phyloP scores from a whole-genome alignment of 805 yeast genomes.

The Pichia scutulata region DNA sequence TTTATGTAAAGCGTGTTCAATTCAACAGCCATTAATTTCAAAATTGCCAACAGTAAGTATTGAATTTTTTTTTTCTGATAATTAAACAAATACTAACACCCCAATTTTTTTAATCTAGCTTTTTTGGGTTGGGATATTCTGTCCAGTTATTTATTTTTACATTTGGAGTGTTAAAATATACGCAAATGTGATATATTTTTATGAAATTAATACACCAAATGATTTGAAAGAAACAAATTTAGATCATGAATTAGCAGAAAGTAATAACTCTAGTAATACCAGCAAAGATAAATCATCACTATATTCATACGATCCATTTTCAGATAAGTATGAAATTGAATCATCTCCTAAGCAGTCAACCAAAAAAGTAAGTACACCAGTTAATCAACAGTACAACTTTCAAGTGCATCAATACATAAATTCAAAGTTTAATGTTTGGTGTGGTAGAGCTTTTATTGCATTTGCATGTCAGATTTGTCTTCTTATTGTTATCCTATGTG shows the following conservation, averaged over 20 bases:
- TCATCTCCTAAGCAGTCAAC: too few relatives aligned
- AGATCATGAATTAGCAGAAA: neutral
- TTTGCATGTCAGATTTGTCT: slow-evolving; percentile 13
- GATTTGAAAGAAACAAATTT: neutral
- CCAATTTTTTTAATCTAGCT: slow-evolving; percentile 1
- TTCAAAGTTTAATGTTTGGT: slow-evolving; percentile 13
- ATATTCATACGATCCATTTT: neutral
- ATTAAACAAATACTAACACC: slow-evolving; percentile 1
- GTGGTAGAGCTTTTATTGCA: slow-evolving; percentile 11
- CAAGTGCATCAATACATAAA: slow-evolving; percentile 11
- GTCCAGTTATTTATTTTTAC: slow-evolving; percentile 6
- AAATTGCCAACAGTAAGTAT: slow-evolving; percentile 5
- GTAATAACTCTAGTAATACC: too few relatives aligned
- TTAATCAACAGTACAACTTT: slow-evolving; percentile 5
- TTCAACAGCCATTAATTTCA: slow-evolving; percentile 4
- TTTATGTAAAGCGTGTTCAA: slow-evolving; percentile 6
- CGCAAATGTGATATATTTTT: neutral
- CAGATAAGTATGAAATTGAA: neutral
- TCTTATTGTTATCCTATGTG: slow-evolving; percentile 9
- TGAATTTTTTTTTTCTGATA: neutral
- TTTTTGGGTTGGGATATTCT: slow-evolving; percentile 7
- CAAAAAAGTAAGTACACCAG: neutral
- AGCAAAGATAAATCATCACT: neutral
- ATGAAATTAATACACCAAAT: neutral
- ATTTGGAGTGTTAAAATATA: slow-evolving; percentile 4